phyloP scores from a whole-genome alignment of 2,329 filamentous ascomycete species.

The Nemania sp. region DNA sequence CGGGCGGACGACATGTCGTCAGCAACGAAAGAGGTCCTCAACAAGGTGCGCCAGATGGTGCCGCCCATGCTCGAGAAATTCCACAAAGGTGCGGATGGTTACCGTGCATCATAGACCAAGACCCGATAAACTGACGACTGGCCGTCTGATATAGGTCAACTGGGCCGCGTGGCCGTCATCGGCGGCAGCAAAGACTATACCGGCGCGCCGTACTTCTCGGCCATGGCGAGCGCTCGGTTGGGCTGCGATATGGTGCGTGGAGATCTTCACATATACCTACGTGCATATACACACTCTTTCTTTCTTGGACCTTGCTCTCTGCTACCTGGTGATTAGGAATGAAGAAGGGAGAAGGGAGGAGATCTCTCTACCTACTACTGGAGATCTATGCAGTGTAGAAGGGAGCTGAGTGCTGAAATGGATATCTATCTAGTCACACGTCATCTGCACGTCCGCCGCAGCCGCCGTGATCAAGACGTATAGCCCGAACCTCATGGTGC shows the following conservation, averaged over 20 bases:
- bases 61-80: slow-evolving; percentile 95
- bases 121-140: slow-evolving; percentile 16
- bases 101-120: neutral
- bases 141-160: slow-evolving; percentile 67
- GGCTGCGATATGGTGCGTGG: slow-evolving; percentile 81
- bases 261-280: neutral
- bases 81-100: slow-evolving; percentile 74
- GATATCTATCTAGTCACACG: slow-evolving; percentile 70
- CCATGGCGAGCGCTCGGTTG: slow-evolving; percentile 89
- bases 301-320: neutral
- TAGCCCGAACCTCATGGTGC: slow-evolving; percentile 97
- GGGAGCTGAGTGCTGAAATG: neutral
- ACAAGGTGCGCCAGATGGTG: slow-evolving; percentile 84
- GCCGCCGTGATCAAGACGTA: slow-evolving; percentile 94
- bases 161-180: slow-evolving; percentile 90
- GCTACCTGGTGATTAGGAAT: no score
- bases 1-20: slow-evolving; percentile 59
- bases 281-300: neutral
- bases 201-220: slow-evolving; percentile 95
- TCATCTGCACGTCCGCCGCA: slow-evolving; percentile 91
- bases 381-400: neutral
- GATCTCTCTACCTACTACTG: neutral
- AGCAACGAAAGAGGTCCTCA: slow-evolving; percentile 73
- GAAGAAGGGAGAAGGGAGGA: neutral
- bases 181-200: slow-evolving; percentile 96